Base-by-base conservation (phyloP, 345 rosid species). In the Euphorbia tirucalli region DNA sequence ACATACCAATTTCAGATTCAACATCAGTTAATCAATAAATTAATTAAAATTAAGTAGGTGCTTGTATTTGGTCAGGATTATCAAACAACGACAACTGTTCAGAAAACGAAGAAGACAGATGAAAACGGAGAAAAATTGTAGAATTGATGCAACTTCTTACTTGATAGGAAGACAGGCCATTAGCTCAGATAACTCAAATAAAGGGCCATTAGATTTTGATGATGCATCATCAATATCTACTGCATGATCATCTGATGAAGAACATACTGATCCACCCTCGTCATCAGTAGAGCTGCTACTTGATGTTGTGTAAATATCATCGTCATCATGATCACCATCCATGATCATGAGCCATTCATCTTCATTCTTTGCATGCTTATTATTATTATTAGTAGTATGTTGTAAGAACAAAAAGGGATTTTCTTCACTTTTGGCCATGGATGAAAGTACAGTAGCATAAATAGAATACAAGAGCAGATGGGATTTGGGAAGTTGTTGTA, bases 111-210 rank as follows among this genome's bases (percentile, higher is more conserved):
- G n/a, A n/a, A n/a, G n/a, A n/a, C n/a, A n/a, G n/a, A n/a, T n/a
- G n/a, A n/a, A n/a, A n/a, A n/a, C n/a, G n/a, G n/a, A n/a, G n/a
- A n/a, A n/a, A n/a, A n/a, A n/a, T n/a, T n/a, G n/a, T n/a, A n/a
- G n/a, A n/a, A n/a, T n/a, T n/a, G n/a, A 43, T 28, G 30, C 15
- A 3, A 19, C 18, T 6, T 18, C 81, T 73, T 73, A 78, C 81
- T 78, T 78, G 74, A 78, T 73, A 43, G 81, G 81, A 31, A 78
- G 71, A 63, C 69, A 57, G 66, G 81, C 56, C 81, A 78, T 73
- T 60, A 78, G 81, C 50, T 78, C 81, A 54, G 81, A 73, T 35
- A 78, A 57, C 37, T 78, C 71, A 64, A 41, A 78, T 48, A 78
- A 50, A 62, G 77, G 59, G 27, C 70, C 74, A 56, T 25, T 76